These are phyloP conservation scores for Casuarina cunninghamiana DNA, from an alignment of 306 rosid species.

Conservation along the genomic window DNA sequence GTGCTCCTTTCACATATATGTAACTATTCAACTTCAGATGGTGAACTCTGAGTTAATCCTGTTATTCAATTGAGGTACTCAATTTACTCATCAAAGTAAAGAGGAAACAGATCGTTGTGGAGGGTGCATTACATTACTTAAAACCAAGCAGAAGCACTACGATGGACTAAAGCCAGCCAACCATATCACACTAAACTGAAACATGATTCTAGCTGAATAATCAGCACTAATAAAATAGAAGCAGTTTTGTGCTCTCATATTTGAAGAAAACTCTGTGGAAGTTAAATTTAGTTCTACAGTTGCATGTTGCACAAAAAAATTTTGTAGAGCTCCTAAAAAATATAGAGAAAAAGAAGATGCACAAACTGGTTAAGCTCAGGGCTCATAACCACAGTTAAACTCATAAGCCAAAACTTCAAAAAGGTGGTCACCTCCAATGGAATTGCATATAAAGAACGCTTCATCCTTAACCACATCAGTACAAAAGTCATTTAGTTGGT, in stretches of 20 bases:
- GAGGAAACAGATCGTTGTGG: too few species aligned
- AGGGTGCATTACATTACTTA: not conserved
- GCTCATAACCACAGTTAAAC: not conserved
- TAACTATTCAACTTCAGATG: too few species aligned
- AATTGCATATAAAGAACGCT: slow-evolving; percentile 89
- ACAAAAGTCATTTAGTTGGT: slow-evolving; percentile 81
- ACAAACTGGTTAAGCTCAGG: not conserved
- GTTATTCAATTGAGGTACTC: too few species aligned
- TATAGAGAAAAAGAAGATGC: not conserved
- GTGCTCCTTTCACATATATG: too few species aligned
- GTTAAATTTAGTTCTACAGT: not conserved
- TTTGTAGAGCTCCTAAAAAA: not conserved
- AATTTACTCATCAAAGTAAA: too few species aligned
- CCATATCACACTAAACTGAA: not conserved
- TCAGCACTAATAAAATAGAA: not conserved
- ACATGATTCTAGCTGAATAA: not conserved
- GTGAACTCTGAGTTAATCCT: too few species aligned
- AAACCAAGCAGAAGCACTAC: not conserved
- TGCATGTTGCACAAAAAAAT: not conserved
- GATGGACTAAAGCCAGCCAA: not conserved
- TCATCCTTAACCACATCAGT: slow-evolving; percentile 64
- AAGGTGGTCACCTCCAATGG: slow-evolving; percentile 75
- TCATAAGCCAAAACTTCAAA: not conserved
- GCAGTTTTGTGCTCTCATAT: not conserved
- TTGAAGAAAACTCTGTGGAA: not conserved